Percentiles rank a stretch among this genome's conserved stretches.
These are phyloP conservation scores for Tetradesmus lagerheimii DNA, from an alignment of 139 green algal genomes.

Conservation along the genomic window DNA sequence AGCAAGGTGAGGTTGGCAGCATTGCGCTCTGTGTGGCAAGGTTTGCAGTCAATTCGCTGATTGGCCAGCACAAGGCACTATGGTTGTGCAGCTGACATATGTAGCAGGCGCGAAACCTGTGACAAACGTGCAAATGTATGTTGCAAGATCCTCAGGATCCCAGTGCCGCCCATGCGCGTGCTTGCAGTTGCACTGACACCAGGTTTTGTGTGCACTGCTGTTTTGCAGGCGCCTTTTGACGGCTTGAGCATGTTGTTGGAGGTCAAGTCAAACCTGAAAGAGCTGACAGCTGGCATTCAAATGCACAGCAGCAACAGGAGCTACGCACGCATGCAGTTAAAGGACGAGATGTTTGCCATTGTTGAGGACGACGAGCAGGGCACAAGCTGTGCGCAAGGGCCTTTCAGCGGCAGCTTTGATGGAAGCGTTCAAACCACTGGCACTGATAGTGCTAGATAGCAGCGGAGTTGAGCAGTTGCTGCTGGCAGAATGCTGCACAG, in stretches of 20 bases:
- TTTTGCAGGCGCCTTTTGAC: constrained; percentile 19
- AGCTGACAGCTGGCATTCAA: constrained; percentile 15
- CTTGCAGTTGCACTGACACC: background rate
- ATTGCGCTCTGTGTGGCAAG: background rate
- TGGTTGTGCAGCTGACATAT: background rate
- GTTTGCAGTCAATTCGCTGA: background rate
- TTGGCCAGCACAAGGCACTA: background rate
- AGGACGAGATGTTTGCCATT: constrained; percentile 19
- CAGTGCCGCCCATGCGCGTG: background rate
- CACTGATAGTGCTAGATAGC: background rate
- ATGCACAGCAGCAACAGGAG: background rate
- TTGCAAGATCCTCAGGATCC: too few species aligned
- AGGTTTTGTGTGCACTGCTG: background rate
- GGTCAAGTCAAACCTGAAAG: constrained; percentile 16
- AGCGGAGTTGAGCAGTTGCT: background rate
- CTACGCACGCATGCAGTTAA: constrained; percentile 4
- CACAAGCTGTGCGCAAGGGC: background rate
- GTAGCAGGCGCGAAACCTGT: too few species aligned
- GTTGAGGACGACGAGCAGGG: background rate
- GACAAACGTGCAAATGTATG: too few species aligned
- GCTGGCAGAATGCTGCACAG: background rate
- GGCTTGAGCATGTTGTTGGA: constrained; percentile 13
- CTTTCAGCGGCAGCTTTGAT: background rate
- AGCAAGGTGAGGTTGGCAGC: background rate
- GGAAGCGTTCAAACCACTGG: background rate